Conservation (phyloP, 345 rosid species). For the Pistacia integerrima region DNA sequence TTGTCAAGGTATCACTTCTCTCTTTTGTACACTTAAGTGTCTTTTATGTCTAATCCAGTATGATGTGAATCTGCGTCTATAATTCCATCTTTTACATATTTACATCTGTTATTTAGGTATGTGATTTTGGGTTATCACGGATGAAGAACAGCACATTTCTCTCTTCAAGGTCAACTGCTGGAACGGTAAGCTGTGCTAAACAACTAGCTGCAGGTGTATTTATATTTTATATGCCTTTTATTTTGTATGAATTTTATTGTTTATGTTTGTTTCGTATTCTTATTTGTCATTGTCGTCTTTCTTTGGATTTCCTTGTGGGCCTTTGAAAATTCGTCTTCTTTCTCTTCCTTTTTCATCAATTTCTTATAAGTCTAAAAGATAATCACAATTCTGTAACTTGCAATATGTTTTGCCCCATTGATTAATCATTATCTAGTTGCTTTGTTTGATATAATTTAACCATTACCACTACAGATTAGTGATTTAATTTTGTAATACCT, state of each 20-base stretch:
- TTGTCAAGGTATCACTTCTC: conserved; percentile 63
- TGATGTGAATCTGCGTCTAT: conserved; percentile 18
- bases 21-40: conserved; percentile 5
- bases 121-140: conserved; percentile 91
- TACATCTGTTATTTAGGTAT: conserved; percentile 53
- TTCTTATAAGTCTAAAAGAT: too few relatives aligned
- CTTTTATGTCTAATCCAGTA: conserved; percentile 18
- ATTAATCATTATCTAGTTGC: background rate
- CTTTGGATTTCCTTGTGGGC: too few relatives aligned
- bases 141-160: conserved; percentile 95
- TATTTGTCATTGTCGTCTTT: background rate
- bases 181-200: conserved; percentile 64
- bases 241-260: background rate
- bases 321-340: too few relatives aligned
- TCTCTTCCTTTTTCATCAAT: too few relatives aligned
- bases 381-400: background rate
- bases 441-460: background rate
- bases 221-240: background rate
- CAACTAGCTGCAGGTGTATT: conserved; percentile 6
- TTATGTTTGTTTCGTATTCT: background rate
- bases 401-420: background rate
- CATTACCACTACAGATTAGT: background rate
- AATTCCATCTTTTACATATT: background rate
- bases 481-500: conserved; percentile 19
- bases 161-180: conserved; percentile 92